These are phyloP conservation scores for Haplosporangium gracile DNA, from an alignment of 192 early-diverging fungal species.

Conservation along the genomic window DNA sequence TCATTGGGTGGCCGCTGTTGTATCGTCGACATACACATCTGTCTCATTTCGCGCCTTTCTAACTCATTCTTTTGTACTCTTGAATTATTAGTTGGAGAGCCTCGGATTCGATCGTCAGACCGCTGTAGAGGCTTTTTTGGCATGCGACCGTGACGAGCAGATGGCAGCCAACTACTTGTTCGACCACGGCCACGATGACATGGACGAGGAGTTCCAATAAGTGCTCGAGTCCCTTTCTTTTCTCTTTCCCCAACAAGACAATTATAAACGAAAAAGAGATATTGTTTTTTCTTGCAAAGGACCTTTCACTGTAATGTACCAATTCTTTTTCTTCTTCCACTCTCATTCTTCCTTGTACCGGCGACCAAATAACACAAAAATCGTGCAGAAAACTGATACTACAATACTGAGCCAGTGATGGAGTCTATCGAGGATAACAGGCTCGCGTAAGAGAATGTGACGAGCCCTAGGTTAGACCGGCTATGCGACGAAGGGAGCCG, in stretches of 20 bases:
- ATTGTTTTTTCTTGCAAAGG: neutral
- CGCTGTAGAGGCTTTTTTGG: conserved; percentile 95
- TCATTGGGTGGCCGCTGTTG: neutral
- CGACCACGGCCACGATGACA: conserved; percentile 78
- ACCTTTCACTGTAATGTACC: neutral
- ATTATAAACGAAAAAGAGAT: neutral
- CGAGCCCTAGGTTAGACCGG: neutral
- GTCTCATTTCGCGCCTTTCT: too few relatives aligned
- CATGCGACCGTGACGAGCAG: conserved; percentile 98
- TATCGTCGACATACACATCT: neutral
- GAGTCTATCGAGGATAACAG: neutral
- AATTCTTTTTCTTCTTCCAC: neutral
- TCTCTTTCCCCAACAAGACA: neutral
- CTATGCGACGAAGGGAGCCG: too few relatives aligned
- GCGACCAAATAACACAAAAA: neutral
- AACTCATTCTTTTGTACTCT: conserved; percentile 6
- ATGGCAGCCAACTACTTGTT: conserved; percentile 97
- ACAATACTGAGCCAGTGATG: neutral
- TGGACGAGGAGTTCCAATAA: conserved; percentile 41
- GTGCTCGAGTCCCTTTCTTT: neutral
- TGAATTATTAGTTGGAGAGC: conserved; percentile 72
- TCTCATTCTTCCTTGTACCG: too few relatives aligned
- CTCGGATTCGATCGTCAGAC: conserved; percentile 88
- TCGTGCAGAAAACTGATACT: neutral
- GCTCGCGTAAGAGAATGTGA: too few relatives aligned